phyloP scores from a whole-genome alignment of 768 basidiomycete genomes.

The Hemileccinum rubropunctum region DNA sequence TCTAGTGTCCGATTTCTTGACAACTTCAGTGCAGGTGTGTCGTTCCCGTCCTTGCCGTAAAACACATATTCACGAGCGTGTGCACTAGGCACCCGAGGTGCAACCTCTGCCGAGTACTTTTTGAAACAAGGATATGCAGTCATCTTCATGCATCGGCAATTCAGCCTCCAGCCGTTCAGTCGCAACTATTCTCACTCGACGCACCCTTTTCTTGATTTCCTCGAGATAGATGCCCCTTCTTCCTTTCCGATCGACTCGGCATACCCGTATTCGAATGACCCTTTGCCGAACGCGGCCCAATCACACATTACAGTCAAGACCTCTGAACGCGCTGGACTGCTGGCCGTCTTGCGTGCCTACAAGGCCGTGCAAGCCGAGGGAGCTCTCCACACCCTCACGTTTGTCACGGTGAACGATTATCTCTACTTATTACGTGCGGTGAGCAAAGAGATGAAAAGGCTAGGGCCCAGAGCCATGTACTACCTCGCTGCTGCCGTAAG shows the following conservation, averaged over 20 bases:
- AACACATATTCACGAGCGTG: not conserved
- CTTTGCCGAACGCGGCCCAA: conserved; percentile 19
- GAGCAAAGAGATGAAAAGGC: conserved; percentile 68
- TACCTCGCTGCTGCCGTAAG: conserved; percentile 98
- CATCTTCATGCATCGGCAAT: conserved; percentile 98
- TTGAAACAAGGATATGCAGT: conserved; percentile 93
- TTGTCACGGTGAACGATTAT: conserved; percentile 95
- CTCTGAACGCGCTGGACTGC: conserved; percentile 60
- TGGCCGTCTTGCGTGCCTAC: conserved; percentile 75
- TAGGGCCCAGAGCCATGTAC: conserved; percentile 80
- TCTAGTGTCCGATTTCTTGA: conserved; percentile 94
- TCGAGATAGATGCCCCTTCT: conserved; percentile 56
- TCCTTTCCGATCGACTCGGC: conserved; percentile 17
- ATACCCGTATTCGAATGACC: conserved; percentile 32
- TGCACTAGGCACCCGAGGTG: conserved; percentile 81
- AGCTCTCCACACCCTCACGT: conserved; percentile 80
- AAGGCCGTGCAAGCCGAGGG: conserved; percentile 74
- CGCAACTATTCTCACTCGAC: conserved; percentile 98
- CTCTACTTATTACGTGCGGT: conserved; percentile 86
- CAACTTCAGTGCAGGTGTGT: conserved; percentile 94
- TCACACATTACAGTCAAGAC: conserved; percentile 65
- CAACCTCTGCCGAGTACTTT: conserved; percentile 98
- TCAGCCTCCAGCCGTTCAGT: conserved; percentile 96
- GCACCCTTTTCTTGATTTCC: conserved; percentile 95
- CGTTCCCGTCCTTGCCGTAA: not conserved